Conservation (phyloP, 2,329 filamentous ascomycete genomes). For the Pseudonectria foliicola region DNA sequence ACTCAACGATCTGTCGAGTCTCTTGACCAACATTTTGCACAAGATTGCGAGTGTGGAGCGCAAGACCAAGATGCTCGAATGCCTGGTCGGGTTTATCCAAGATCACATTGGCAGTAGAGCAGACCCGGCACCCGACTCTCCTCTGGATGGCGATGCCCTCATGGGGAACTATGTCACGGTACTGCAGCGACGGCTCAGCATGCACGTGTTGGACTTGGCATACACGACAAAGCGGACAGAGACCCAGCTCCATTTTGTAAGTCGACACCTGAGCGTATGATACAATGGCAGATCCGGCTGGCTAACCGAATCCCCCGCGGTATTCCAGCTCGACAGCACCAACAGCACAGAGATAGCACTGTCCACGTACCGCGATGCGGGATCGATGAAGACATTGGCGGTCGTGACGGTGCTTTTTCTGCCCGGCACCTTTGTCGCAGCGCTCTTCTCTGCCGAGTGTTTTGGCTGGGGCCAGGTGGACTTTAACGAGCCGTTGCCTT, state of each 20-base stretch:
- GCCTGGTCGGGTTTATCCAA: slow-evolving; percentile 26
- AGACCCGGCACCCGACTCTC: background rate
- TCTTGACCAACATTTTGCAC: slow-evolving; percentile 28
- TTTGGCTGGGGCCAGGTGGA: slow-evolving; percentile 27
- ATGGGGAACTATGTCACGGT: slow-evolving; percentile 23
- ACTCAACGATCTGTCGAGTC: slow-evolving; percentile 24
- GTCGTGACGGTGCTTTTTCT: slow-evolving; percentile 38
- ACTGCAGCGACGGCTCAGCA: slow-evolving; percentile 25
- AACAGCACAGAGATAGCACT: slow-evolving; percentile 29
- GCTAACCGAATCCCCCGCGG: too few relatives aligned
- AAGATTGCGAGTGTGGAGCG: slow-evolving; percentile 31
- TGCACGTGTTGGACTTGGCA: slow-evolving; percentile 30
- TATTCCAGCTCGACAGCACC: slow-evolving; percentile 28
- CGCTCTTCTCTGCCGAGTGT: slow-evolving; percentile 31
- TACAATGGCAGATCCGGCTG: too few relatives aligned
- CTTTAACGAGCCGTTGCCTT: slow-evolving; percentile 11
- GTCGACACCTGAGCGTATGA: slow-evolving; percentile 8
- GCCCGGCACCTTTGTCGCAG: slow-evolving; percentile 35
- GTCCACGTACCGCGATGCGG: slow-evolving; percentile 32
- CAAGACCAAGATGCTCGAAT: slow-evolving; percentile 29
- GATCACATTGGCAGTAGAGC: slow-evolving; percentile 3
- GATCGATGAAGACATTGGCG: slow-evolving; percentile 37
- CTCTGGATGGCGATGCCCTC: slow-evolving; percentile 10
- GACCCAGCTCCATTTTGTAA: slow-evolving; percentile 33
- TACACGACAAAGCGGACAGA: slow-evolving; percentile 31